Base-by-base conservation (phyloP, 768 basidiomycete genomes). In the Rhodotorula diobovata region DNA sequence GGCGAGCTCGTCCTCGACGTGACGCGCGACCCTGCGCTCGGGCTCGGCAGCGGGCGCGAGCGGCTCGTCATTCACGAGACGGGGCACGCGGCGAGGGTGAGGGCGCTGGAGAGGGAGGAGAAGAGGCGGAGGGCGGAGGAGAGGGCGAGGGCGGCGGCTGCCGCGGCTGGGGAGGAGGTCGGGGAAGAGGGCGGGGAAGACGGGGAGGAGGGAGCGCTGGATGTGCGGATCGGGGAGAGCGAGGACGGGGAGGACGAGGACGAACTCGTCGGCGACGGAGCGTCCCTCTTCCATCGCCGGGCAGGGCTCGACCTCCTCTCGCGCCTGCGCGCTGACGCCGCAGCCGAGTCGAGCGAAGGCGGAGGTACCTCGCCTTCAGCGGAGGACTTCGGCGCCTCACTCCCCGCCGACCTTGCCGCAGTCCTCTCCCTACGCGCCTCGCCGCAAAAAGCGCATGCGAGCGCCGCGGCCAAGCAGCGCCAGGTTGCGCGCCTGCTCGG, bases 321-420 rank as follows among this genome's bases (percentile, higher is more conserved):
- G 8, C 61, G 50, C 23, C 35, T n/a, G 43, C 43, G n/a, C 25
- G 43, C 41, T n/a, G 11, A 53, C 3, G 51, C 41, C 41, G 41
- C 41, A n/a, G n/a, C n/a, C n/a, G n/a, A n/a, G n/a, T n/a, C n/a
- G n/a, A n/a, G n/a, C n/a, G n/a, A n/a, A n/a, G n/a, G n/a, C n/a
- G n/a, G n/a, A n/a, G n/a, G n/a, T n/a, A n/a, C n/a, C n/a, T n/a
- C n/a, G n/a, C n/a, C n/a, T n/a, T n/a, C n/a, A n/a, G n/a, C n/a
- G n/a, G n/a, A n/a, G n/a, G n/a, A n/a, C n/a, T 37, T 64, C 54
- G 53, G n/a, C 4, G 45, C 70, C 14, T 66, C 63, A 14, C 61
- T 73, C n/a, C 64, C 61, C 21, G 41, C 72, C 14, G 68, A 74
- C 7, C 73, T 74, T 55, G 68, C 66, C 18, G 48, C 65, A 39